Conservation (phyloP, 192 early-diverging fungal genomes). For the Coemansia sp. region DNA sequence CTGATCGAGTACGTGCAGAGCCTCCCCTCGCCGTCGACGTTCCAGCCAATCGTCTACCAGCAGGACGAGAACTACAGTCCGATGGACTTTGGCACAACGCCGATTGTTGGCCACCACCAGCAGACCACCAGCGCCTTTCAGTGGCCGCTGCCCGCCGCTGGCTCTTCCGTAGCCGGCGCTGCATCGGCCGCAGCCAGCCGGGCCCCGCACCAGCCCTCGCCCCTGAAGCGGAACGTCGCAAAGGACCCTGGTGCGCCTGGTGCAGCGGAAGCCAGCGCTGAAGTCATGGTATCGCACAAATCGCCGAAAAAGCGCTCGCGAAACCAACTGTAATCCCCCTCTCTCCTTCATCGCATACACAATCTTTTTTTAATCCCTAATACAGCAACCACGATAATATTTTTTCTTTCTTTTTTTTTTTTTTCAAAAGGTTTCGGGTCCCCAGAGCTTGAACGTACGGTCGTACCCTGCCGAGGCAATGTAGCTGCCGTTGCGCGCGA, state of each 20-base stretch:
- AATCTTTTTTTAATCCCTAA: too few species aligned
- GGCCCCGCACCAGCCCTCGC: slow-evolving; percentile 53
- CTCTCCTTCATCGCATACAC: background rate
- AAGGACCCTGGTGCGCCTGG: slow-evolving; percentile 11
- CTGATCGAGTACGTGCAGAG: slow-evolving; percentile 63
- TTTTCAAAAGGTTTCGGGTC: slow-evolving; percentile 53
- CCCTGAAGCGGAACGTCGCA: slow-evolving; percentile 43
- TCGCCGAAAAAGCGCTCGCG: slow-evolving; percentile 13
- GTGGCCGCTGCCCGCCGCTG: slow-evolving; percentile 62
- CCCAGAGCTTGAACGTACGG: slow-evolving; percentile 95
- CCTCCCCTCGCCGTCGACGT: slow-evolving; percentile 75
- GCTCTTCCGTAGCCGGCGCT: background rate
- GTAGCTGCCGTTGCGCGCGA: slow-evolving; percentile 76
- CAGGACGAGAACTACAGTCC: slow-evolving; percentile 74
- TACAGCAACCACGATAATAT: background rate
- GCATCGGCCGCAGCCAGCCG: slow-evolving; percentile 2
- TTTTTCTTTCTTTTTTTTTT: too few species aligned
- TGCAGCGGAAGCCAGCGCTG: background rate
- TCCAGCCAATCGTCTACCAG: slow-evolving; percentile 78
- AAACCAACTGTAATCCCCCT: slow-evolving; percentile 7
- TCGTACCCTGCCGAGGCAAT: slow-evolving; percentile 90
- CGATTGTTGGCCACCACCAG: slow-evolving; percentile 63
- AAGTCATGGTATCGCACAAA: background rate
- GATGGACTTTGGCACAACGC: slow-evolving; percentile 74
- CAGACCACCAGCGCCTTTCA: slow-evolving; percentile 68